A percentile compares a stretch with the other conserved stretches of the same genome.
Conservation (phyloP, 129 eudicot genomes). For the Scalesia atractyloides region DNA sequence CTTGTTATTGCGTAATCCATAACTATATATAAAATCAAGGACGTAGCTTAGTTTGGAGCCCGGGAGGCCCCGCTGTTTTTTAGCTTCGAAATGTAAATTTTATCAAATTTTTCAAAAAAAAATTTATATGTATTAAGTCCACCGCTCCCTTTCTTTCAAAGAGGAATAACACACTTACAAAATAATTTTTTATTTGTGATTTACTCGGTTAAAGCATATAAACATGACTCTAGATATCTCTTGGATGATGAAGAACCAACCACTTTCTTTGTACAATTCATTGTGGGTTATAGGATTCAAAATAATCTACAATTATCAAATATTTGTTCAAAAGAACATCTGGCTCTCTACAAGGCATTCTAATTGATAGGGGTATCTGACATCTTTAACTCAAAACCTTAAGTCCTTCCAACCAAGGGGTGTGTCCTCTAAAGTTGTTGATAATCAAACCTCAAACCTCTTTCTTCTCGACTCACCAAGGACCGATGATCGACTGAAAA, state of each 20-base stretch:
- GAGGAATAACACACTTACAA: too few relatives aligned
- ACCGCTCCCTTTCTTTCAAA: too few relatives aligned
- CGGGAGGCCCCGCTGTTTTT: too few relatives aligned
- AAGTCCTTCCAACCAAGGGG: not conserved
- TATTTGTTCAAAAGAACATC: not conserved
- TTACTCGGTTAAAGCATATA: too few relatives aligned
- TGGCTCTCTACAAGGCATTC: not conserved
- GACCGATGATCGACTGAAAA: not conserved
- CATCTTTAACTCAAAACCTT: not conserved
- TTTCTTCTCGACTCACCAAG: slow-evolving; percentile 4
- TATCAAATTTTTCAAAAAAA: too few relatives aligned
- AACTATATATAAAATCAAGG: too few relatives aligned
- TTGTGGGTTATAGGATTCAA: not conserved
- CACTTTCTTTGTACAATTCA: slow-evolving; percentile 6
- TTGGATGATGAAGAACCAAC: not conserved
- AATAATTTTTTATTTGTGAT: too few relatives aligned
- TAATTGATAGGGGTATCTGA: not conserved
- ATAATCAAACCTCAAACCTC: slow-evolving; percentile 7
- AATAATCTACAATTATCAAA: not conserved
- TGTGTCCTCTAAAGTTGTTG: slow-evolving; percentile 16
- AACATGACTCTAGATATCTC: not conserved
- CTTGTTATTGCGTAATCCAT: too few relatives aligned
- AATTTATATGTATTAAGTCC: too few relatives aligned
- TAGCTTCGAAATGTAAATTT: too few relatives aligned
- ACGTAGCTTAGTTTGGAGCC: too few relatives aligned